Evolutionary conservation across 2,329 filamentous ascomycete species (phyloP), one percentile per base, ranked within the genome.

Genomic region (Colletotrichum chlorophyti): DNA sequence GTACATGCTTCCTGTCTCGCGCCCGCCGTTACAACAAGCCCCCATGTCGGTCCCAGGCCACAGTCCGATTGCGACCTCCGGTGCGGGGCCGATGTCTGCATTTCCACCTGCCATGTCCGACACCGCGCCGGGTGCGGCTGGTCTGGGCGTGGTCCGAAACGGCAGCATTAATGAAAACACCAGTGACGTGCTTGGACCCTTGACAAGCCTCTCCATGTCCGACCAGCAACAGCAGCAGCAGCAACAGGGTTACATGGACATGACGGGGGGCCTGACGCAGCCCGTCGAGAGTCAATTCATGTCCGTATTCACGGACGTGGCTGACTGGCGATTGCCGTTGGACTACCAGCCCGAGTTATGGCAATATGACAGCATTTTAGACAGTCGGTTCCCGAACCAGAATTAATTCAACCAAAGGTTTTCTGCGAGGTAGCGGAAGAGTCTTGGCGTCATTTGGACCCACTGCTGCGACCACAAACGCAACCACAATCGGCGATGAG

Each of bases 331-430:
- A 21, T 37, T 59, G 11, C 55, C 51, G 12, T 43, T 59, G 51
- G 55, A 59, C 21, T 59, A 55, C 21, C 55, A 59, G 43, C 55
- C 55, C 15, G 51, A 59, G 11, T 26, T 59, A 0, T 59, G 55
- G 55, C 55, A 59, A 26, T 55, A 43, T 6, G 55, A 55, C 19
- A 49, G 24, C 19, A 8, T 55, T 7, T 17, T 40, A 8, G 51
- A 49, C 17, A 26, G 26, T 14, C 37, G 32, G 7, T 55, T 29
- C n/a, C 29, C 32, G 12, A 42, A 34, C 37, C 26, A 59, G 15
- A 55, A 40, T 17, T 42, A 23, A 53, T 8, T 15, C 4, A n/a
- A 12, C 15, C 41, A n/a, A 6, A 14, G 23, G n/a, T n/a, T n/a
- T n/a, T 23, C 24, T 26, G 15, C 21, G 29, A 35, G 8, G 29